Percentiles rank a stretch among this genome's conserved stretches.
Evolutionary conservation across 495 filamentous ascomycete genomes (phyloP).

Genomic region (Hyaloscypha finlandica): DNA sequence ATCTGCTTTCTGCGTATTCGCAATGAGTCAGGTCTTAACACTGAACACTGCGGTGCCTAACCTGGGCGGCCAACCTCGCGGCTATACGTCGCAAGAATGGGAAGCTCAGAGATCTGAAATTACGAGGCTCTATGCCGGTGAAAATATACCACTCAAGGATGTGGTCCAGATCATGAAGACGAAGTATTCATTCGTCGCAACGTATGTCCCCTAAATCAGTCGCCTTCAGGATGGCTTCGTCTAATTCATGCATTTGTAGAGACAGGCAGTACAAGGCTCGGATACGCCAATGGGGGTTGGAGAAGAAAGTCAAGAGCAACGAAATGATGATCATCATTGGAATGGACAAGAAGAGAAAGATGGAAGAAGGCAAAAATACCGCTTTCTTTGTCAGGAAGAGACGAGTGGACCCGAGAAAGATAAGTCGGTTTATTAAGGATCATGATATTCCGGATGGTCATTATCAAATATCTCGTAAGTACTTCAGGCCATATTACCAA

Average conservation of each 20-base stretch:
- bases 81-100: neutral
- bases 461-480: neutral
- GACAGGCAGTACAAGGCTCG: neutral
- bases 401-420: neutral
- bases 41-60: neutral
- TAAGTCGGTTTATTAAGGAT: neutral
- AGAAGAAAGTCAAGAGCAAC: neutral
- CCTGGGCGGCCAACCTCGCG: neutral
- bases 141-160: constrained; percentile 1
- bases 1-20: neutral
- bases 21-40: neutral
- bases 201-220: neutral
- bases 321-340: neutral
- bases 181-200: neutral
- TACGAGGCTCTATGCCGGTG: neutral
- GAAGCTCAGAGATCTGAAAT: neutral
- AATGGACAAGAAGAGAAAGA: neutral
- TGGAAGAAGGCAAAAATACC: neutral
- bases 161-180: neutral
- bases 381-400: neutral
- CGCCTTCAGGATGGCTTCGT: neutral
- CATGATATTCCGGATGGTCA: neutral
- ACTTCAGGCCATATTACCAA: neutral
- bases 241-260: neutral
- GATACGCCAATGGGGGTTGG: neutral